Conservation (phyloP, 1,139 yeast genomes). For the Debaryomyces robertsiae region DNA sequence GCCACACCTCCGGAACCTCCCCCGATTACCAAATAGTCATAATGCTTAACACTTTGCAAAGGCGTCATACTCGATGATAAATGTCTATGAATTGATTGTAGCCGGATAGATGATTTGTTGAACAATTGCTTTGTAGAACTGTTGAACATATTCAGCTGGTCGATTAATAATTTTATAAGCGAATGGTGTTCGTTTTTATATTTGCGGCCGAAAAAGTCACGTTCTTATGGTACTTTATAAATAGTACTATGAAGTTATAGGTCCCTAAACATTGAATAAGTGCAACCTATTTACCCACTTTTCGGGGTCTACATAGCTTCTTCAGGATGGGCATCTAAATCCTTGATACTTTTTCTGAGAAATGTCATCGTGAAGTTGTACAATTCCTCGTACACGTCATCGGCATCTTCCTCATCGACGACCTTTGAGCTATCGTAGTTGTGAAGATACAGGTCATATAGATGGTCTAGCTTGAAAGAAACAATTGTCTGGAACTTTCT, state of each 20-base stretch:
- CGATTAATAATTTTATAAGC: constrained; percentile 7
- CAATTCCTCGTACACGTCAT: constrained; percentile 28
- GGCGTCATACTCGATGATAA: constrained; percentile 54
- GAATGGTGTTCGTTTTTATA: background rate
- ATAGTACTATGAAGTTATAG: background rate
- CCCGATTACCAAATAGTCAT: constrained; percentile 91
- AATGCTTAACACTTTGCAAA: constrained; percentile 51
- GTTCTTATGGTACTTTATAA: constrained; percentile 4
- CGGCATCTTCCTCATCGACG: constrained; percentile 18
- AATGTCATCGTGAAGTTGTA: constrained; percentile 32
- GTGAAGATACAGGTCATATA: constrained; percentile 24
- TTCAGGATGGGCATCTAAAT: constrained; percentile 14
- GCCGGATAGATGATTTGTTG: constrained; percentile 20
- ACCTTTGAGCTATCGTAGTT: constrained; percentile 15
- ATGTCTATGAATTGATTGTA: constrained; percentile 28
- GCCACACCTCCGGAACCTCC: constrained; percentile 99
- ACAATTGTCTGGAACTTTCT: constrained; percentile 31
- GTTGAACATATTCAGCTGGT: constrained; percentile 12
- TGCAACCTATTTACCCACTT: background rate
- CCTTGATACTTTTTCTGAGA: constrained; percentile 34
- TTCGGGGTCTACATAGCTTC: constrained; percentile 3
- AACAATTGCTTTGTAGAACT: constrained; percentile 14
- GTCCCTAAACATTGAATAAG: too few species aligned
- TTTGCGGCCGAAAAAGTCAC: constrained; percentile 8
- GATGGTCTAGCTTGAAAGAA: constrained; percentile 23